Conservation (phyloP, 208 protist species). For the Trichomonas vaginalis region DNA sequence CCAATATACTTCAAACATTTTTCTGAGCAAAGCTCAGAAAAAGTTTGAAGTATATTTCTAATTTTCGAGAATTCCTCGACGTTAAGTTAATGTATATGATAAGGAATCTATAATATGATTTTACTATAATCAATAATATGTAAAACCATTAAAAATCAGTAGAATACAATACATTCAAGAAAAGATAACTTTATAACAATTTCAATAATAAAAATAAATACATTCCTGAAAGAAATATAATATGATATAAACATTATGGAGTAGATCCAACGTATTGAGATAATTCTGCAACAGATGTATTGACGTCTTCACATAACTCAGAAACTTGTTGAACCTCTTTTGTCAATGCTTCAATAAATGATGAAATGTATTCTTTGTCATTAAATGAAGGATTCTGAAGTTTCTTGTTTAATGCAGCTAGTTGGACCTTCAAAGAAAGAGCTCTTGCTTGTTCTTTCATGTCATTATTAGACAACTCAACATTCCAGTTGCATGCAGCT, state of each 20-base stretch:
- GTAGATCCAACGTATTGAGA: not conserved
- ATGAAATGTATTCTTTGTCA: not conserved
- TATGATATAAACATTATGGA: not conserved
- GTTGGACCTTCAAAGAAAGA: not conserved
- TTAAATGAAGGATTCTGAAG: not conserved
- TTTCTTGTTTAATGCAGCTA: not conserved
- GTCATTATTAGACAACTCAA: not conserved
- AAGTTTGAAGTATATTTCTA: too few species aligned
- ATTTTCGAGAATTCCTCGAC: too few species aligned
- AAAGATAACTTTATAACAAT: too few species aligned
- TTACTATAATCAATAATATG: too few species aligned
- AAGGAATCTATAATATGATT: too few species aligned
- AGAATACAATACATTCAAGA: too few species aligned
- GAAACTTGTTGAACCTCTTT: not conserved
- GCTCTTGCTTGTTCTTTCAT: not conserved
- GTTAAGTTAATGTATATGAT: too few species aligned
- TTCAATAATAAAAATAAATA: too few species aligned
- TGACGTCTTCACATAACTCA: not conserved
- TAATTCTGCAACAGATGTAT: not conserved
- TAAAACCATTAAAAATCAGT: too few species aligned
- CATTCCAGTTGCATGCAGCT: not conserved
- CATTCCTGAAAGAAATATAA: too few species aligned
- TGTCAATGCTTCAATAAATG: not conserved
- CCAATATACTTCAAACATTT: too few species aligned
- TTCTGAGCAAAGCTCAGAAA: too few species aligned